A percentile compares a stretch with the other conserved stretches of the same genome.
phyloP scores from a whole-genome alignment of 2,329 filamentous ascomycete species.

The Nemania sp. region DNA sequence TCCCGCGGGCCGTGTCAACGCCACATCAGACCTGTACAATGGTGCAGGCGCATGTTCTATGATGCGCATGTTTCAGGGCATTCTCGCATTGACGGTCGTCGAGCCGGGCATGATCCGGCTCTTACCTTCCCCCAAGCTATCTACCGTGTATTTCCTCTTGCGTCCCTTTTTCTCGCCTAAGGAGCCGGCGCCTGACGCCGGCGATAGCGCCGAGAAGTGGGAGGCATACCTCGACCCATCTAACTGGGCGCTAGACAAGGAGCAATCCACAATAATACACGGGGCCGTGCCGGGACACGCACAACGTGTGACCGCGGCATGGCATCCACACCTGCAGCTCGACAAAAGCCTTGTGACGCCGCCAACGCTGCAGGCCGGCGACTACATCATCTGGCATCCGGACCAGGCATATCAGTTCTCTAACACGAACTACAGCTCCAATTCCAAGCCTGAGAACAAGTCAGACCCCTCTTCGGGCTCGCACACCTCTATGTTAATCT shows the following conservation, averaged over 20 bases:
- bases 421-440: conserved; percentile 50
- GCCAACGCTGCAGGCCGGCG: conserved; percentile 65
- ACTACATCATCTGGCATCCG: conserved; percentile 71
- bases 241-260: conserved; percentile 59
- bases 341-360: conserved; percentile 66
- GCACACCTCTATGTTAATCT: conserved; percentile 63
- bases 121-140: conserved; percentile 62
- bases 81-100: conserved; percentile 65
- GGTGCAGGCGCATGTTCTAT: conserved; percentile 68
- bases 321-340: conserved; percentile 68
- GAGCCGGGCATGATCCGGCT: conserved; percentile 61
- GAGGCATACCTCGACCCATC: conserved; percentile 61
- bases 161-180: conserved; percentile 66
- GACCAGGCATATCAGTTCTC: conserved; percentile 68
- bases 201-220: conserved; percentile 54
- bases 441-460: conserved; percentile 33
- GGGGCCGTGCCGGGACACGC: conserved; percentile 69
- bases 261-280: conserved; percentile 68
- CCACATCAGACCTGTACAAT: conserved; percentile 68
- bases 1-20: conserved; percentile 63
- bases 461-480: conserved; percentile 9
- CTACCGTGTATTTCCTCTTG: conserved; percentile 61
- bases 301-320: conserved; percentile 67
- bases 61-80: conserved; percentile 70
- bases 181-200: conserved; percentile 55